Conservation (phyloP, 192 early-diverging fungal genomes). For the Gamsiella multidivaricata region DNA sequence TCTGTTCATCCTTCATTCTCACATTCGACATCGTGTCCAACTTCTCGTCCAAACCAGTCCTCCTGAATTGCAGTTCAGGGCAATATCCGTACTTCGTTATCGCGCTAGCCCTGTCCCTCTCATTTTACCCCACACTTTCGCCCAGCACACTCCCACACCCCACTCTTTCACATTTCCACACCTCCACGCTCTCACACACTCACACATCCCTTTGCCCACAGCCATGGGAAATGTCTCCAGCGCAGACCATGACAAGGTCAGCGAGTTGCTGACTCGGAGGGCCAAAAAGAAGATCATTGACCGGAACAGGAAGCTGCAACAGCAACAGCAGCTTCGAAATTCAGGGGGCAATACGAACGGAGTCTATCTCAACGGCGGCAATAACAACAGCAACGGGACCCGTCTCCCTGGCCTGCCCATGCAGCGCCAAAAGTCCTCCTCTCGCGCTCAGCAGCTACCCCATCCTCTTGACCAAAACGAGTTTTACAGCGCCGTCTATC, state of each 20-base stretch:
- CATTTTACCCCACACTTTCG: background rate
- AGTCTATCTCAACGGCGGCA: constrained; percentile 32
- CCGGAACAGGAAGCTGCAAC: constrained; percentile 19
- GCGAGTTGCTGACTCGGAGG: constrained; percentile 33
- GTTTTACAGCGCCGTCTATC: constrained; percentile 15
- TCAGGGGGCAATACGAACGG: constrained; percentile 22
- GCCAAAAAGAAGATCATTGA: constrained; percentile 28
- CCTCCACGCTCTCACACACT: too few relatives aligned
- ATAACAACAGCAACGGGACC: constrained; percentile 5
- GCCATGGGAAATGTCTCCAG: constrained; percentile 49
- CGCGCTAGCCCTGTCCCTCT: background rate
- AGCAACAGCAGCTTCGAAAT: constrained; percentile 25
- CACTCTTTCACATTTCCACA: background rate
- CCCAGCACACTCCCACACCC: background rate
- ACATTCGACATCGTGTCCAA: too few relatives aligned
- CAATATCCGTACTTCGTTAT: too few relatives aligned
- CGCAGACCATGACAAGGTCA: constrained; percentile 42
- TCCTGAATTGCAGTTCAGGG: too few relatives aligned
- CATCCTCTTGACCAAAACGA: constrained; percentile 36
- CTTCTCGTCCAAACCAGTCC: too few relatives aligned
- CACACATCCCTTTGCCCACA: background rate
- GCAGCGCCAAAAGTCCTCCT: constrained; percentile 25
- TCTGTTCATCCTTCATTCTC: too few relatives aligned
- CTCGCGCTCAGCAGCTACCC: background rate
- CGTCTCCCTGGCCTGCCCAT: constrained; percentile 1